phyloP scores from a whole-genome alignment of 768 basidiomycete genomes.

The Coprinellus micaceus region DNA sequence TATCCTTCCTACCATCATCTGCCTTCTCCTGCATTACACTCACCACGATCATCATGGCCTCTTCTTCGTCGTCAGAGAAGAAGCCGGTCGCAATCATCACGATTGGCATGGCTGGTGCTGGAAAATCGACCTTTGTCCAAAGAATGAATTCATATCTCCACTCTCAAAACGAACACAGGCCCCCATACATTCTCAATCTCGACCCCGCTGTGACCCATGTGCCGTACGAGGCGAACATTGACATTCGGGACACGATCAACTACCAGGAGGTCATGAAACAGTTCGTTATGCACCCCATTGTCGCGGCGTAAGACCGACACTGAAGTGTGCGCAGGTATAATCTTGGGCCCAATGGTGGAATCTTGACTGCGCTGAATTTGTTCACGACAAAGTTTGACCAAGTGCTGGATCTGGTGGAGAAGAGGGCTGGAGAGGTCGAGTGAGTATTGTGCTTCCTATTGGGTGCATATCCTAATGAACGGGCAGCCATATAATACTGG shows the following conservation, averaged over 20 bases:
- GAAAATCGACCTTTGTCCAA: slow-evolving; percentile 97
- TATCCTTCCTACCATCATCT: no score
- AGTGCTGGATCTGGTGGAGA: slow-evolving; percentile 87
- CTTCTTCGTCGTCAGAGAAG: slow-evolving; percentile 28
- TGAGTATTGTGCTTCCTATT: slow-evolving; percentile 36
- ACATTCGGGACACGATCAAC: slow-evolving; percentile 96
- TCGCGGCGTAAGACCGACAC: slow-evolving; percentile 5
- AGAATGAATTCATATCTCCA: slow-evolving; percentile 91
- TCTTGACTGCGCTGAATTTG: slow-evolving; percentile 92
- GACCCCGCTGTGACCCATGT: slow-evolving; percentile 92
- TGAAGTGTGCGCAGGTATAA: slow-evolving; percentile 67
- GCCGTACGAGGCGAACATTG: slow-evolving; percentile 95
- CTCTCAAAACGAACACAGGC: slow-evolving; percentile 52
- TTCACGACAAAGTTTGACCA: slow-evolving; percentile 99
- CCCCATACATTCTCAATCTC: slow-evolving; percentile 95
- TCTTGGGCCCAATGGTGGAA: slow-evolving; percentile 96
- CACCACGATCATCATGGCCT: background rate
- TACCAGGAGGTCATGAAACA: slow-evolving; percentile 99
- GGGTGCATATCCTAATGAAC: background rate
- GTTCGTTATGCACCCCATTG: slow-evolving; percentile 51
- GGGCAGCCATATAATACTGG: slow-evolving; percentile 84
- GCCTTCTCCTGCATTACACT: no score
- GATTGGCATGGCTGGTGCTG: slow-evolving; percentile 96
- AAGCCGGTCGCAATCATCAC: slow-evolving; percentile 84
- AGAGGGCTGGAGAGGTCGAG: slow-evolving; percentile 85